Percentiles rank a stretch among this genome's conserved stretches.
phyloP scores from a whole-genome alignment of 306 rosid genomes.

The Alnus glutinosa region DNA sequence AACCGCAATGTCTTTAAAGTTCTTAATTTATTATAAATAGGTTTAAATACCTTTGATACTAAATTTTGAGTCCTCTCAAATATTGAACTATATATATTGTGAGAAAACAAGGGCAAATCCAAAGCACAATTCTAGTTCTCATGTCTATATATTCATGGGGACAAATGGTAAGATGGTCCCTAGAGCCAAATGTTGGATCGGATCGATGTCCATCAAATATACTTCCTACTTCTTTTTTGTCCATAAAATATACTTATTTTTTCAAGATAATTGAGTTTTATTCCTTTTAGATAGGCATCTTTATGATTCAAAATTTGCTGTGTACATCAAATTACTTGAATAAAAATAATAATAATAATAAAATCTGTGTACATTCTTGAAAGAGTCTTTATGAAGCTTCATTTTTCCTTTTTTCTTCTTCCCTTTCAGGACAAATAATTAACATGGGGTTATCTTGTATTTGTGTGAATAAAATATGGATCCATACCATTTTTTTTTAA shows the following conservation, averaged over 20 bases:
- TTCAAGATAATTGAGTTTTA: background rate
- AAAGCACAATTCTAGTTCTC: constrained; percentile 5
- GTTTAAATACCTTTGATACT: no score
- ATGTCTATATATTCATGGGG: background rate
- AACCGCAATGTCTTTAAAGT: no score
- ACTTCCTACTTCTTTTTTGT: background rate
- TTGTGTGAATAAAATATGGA: no score
- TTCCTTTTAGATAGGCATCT: constrained; percentile 21
- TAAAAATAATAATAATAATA: no score
- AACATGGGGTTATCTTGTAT: no score
- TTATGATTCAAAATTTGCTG: background rate
- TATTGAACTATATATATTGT: background rate
- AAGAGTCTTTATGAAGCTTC: background rate
- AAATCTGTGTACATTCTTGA: background rate
- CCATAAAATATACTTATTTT: background rate
- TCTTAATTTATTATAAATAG: background rate
- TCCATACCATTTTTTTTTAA: no score
- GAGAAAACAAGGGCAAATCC: background rate
- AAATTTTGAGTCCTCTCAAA: background rate
- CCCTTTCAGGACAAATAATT: no score
- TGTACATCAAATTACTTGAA: background rate
- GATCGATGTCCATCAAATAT: background rate
- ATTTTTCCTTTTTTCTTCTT: background rate
- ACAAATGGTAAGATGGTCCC: background rate
- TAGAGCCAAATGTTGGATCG: background rate